Conservation (phyloP, 2,329 filamentous ascomycete species). For the Claviceps quebecensis region DNA sequence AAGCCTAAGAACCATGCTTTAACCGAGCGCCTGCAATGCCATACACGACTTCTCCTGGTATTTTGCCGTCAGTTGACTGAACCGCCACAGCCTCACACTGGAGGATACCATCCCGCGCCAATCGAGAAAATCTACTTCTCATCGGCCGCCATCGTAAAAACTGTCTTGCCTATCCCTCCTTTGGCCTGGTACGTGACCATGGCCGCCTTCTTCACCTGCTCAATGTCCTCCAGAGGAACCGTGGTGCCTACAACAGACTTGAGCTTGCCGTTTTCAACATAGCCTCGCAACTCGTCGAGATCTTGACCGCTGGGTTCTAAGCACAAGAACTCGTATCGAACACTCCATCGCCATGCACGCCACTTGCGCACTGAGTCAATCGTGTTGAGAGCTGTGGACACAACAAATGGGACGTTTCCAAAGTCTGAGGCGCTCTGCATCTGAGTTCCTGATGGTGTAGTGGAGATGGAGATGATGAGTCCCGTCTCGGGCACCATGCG, state of each 20-base stretch:
- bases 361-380: constrained; percentile 17
- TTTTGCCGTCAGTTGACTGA: no score
- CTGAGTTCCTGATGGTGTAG: constrained; percentile 19
- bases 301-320: constrained; percentile 19
- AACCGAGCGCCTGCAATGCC: no score
- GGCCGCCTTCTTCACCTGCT: constrained; percentile 21
- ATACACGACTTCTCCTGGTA: no score
- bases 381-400: constrained; percentile 15
- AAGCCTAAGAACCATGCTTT: no score
- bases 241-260: constrained; percentile 9
- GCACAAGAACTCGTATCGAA: constrained; percentile 24
- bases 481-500: constrained; percentile 21
- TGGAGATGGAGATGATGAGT: constrained; percentile 22
- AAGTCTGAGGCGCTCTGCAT: constrained; percentile 19
- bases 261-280: constrained; percentile 9
- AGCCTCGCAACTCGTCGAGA: constrained; percentile 6
- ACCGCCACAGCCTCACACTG: no score
- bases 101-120: no score
- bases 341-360: constrained; percentile 19
- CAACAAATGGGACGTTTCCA: constrained; percentile 13
- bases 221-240: constrained; percentile 19
- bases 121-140: constrained; percentile 11
- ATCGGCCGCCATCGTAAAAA: neutral
- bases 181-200: constrained; percentile 17
- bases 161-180: constrained; percentile 11